These are phyloP conservation scores for Inonotus obliquus DNA, from an alignment of 1,284 basidiomycete genomes.

Conservation along the genomic window DNA sequence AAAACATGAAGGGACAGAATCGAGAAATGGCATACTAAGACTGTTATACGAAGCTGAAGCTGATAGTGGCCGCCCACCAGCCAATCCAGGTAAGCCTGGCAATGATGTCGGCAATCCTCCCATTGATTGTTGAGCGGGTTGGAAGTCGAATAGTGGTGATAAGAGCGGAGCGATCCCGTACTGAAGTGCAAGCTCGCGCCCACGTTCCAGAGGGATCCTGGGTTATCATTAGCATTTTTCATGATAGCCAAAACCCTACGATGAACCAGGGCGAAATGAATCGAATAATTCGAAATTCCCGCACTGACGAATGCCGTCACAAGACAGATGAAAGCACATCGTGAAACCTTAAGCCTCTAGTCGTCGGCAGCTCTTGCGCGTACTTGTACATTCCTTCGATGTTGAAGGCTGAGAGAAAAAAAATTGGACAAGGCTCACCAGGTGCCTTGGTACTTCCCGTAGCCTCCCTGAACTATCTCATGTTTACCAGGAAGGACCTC, in stretches of 20 bases:
- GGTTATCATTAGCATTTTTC: not conserved
- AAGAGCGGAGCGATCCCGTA: constrained; percentile 85
- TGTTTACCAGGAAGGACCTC: constrained; percentile 95
- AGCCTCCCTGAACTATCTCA: constrained; percentile 99
- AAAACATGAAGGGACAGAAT: constrained; percentile 26
- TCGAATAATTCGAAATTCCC: not conserved
- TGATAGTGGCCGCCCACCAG: constrained; percentile 46
- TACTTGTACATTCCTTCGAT: not conserved
- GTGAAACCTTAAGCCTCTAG: not conserved
- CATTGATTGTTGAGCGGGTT: constrained; percentile 67
- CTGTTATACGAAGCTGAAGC: constrained; percentile 44
- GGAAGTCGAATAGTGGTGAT: constrained; percentile 87
- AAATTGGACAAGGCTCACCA: constrained; percentile 54
- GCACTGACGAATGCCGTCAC: not conserved
- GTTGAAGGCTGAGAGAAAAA: not conserved
- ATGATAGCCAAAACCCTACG: not conserved
- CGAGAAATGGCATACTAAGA: constrained; percentile 35
- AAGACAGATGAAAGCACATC: not conserved
- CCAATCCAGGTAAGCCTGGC: constrained; percentile 34
- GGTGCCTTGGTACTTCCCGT: constrained; percentile 99
- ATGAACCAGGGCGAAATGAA: not conserved
- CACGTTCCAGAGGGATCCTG: constrained; percentile 91
- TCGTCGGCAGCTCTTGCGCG: not conserved
- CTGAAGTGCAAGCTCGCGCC: constrained; percentile 84
- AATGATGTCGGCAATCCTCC: constrained; percentile 46